phyloP scores from a whole-genome alignment of 2,329 filamentous ascomycete species.

The Thermomyces lanuginosus region DNA sequence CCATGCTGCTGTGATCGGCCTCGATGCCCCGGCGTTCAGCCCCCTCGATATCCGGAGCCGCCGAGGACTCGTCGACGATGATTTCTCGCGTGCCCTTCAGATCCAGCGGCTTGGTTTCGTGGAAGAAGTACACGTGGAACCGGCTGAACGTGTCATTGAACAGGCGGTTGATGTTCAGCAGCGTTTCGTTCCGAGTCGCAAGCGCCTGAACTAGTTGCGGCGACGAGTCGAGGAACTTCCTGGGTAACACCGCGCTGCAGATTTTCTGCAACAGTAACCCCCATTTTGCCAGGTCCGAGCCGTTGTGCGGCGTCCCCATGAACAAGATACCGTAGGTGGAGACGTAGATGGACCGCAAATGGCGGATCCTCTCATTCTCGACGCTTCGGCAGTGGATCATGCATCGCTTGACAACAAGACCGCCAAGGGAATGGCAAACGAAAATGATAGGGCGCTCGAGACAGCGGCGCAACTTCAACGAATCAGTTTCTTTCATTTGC shows the following conservation, averaged over 20 bases:
- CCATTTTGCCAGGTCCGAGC: conserved; percentile 53
- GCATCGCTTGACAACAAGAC: conserved; percentile 54
- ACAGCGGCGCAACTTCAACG: conserved; percentile 29
- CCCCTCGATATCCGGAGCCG: conserved; percentile 51
- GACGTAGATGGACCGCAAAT: conserved; percentile 52
- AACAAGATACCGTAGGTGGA: conserved; percentile 65
- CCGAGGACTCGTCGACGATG: conserved; percentile 54
- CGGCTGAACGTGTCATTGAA: conserved; percentile 56
- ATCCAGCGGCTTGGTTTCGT: conserved; percentile 57
- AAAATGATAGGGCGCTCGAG: conserved; percentile 54
- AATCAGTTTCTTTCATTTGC: too few species aligned
- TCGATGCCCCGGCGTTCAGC: conserved; percentile 61
- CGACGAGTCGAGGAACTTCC: conserved; percentile 50
- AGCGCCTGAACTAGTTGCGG: conserved; percentile 52
- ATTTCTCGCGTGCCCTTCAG: conserved; percentile 45
- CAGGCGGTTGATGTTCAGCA: conserved; percentile 56
- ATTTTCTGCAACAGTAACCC: conserved; percentile 51
- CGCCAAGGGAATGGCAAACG: conserved; percentile 58
- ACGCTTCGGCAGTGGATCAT: conserved; percentile 51
- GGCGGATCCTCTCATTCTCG: conserved; percentile 42
- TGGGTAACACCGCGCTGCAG: conserved; percentile 47
- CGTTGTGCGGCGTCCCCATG: conserved; percentile 59
- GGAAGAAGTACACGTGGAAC: conserved; percentile 60
- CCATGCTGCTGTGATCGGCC: conserved; percentile 54
- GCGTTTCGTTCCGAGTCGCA: conserved; percentile 56